Base-by-base conservation (phyloP, 108 stramenopile genomes). In the Stephanodiscus minutulus region DNA sequence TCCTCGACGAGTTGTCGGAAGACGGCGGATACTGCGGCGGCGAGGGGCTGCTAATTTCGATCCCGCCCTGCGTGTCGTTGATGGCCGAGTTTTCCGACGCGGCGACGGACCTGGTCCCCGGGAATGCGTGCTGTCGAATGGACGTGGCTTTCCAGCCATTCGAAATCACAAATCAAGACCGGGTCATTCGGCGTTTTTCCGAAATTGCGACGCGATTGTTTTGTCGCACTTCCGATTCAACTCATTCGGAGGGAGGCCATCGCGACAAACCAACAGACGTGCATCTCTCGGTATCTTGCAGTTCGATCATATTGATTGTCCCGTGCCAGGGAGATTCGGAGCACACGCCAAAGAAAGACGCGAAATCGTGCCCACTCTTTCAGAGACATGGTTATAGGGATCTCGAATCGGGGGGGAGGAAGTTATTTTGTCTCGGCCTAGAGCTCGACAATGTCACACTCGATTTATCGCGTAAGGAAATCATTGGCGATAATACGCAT, bases 11-110 rank as follows among this genome's bases (percentile, higher is more conserved):
- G 54, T 58, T 59, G 2, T 58, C 62, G 2, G 72, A 83, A 9
- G 39, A 39, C 39, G 66, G 68, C 24, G 35, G 64, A 7, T 61
- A 61, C 12, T 41, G 68, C 7, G 54, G 39, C 0, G 66, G 35
- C n/a, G 57, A 37, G 17, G 21, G 17, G 10, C 2, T 37, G 41
- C 7, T 86, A 1, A 73, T 84, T 55, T 81, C 83, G 9, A 66
- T 76, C 39, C 85, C 86, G 27, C 82, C 89, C n/a, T 88, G 82
- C 39, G 61, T 90, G 37, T 70, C 67, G 50, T 47, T 73, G 21
- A 39, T 46, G 27, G 50, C 62, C 39, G 68, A 76, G 39, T 54
- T 66, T 21, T 70, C 68, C 13, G 68, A 70, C 17, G 41, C 24
- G 8, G 52, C 24, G 7, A 28, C 27, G 13, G 33, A 36, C 41